A percentile compares a stretch with the other conserved stretches of the same genome.
These are phyloP conservation scores for Dissophora ornata DNA, from an alignment of 192 early-diverging fungal species.

Conservation along the genomic window DNA sequence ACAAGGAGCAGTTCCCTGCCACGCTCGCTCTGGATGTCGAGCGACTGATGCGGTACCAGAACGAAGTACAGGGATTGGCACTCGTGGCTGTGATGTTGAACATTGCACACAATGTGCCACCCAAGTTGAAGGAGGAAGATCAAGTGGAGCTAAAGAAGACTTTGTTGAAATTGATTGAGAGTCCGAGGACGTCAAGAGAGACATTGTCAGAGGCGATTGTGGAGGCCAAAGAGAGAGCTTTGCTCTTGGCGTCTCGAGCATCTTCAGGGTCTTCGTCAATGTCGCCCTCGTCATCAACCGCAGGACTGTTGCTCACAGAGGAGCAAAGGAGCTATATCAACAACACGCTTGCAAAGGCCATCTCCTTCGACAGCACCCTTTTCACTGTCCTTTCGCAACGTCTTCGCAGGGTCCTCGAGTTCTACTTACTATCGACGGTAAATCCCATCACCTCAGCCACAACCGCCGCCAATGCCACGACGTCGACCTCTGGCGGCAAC, in stretches of 20 bases:
- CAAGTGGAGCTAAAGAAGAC: constrained; percentile 46
- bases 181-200: constrained; percentile 24
- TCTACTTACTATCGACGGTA: constrained; percentile 7
- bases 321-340: constrained; percentile 20
- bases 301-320: constrained; percentile 8
- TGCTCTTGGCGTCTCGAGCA: constrained; percentile 36
- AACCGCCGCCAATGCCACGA: no score
- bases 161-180: constrained; percentile 48
- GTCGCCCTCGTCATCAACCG: constrained; percentile 1
- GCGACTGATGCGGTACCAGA: constrained; percentile 73
- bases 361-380: constrained; percentile 63
- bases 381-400: constrained; percentile 65
- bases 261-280: background rate
- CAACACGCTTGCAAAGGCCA: constrained; percentile 57
- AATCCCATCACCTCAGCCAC: no score
- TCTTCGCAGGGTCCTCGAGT: constrained; percentile 48
- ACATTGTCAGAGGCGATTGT: constrained; percentile 24
- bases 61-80: constrained; percentile 75
- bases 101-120: constrained; percentile 71
- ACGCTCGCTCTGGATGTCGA: constrained; percentile 76
- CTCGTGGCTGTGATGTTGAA: constrained; percentile 77
- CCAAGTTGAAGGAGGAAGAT: constrained; percentile 18
- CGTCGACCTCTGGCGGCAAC: background rate
- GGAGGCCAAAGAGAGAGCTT: constrained; percentile 29
- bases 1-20: constrained; percentile 65